Evolutionary conservation across 345 rosid species (phyloP), one percentile per base, ranked within the genome.

Genomic region (Lenwebbia sp.): DNA sequence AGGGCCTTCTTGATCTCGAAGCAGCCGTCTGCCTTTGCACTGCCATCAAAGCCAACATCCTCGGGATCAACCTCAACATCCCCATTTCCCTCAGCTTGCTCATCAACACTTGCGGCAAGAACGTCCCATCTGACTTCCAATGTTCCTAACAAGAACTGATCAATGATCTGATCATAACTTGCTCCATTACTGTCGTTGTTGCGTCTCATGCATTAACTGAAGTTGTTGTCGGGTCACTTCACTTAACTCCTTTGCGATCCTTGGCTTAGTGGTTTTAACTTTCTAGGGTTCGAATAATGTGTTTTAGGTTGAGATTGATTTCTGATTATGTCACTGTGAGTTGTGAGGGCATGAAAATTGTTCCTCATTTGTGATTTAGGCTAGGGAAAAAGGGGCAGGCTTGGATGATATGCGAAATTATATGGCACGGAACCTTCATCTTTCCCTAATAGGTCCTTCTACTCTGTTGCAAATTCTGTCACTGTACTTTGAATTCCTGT

Each of bases 21-120:
- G 95, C 95, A 5, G 93, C 95, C 0, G 83, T 94, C 8, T 95
- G 95, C 91, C 93, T 94, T 83, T 94, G 96, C 88, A 94, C 95
- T 26, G 96, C 95, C 88, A 93, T 94, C 86, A 94, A 93, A 88
- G 97, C 97, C 85, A 92, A 94, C 85, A 82, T 93, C 78, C 92
- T 93, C 3, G 95, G 96, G 56, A 92, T 93, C 84, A 89, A 93
- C 88, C 90, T 95, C 60, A 83, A 94, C 50, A 91, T 93, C 50
- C 95, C 96, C 21, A 90, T 94, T 53, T 92, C 96, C 0, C 85
- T 95, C 85, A 95, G 94, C 88, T 91, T 94, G 90, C 95, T 94
- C 53, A 86, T 95, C 83, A 95, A 90, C 89, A 91, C 94, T 62
- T 95, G 96, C 54, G 96, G 96, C 83, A 94, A 92, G 90, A 83